phyloP scores from a whole-genome alignment of 768 basidiomycete species.

The Pleurotus giganteus region DNA sequence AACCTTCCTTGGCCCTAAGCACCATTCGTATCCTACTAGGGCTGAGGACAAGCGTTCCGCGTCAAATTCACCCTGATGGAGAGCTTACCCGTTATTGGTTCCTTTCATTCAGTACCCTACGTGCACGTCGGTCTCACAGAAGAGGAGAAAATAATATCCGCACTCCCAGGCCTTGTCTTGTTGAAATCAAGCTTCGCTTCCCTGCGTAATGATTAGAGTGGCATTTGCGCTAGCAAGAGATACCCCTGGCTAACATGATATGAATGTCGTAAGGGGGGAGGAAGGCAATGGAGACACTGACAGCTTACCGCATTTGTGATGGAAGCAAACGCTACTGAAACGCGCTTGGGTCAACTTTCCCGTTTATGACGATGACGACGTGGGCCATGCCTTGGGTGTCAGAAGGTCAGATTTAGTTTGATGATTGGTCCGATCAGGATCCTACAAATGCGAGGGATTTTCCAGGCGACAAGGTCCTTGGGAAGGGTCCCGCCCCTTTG shows the following conservation, averaged over 20 bases:
- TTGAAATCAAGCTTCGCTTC: no score
- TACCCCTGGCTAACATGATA: background rate
- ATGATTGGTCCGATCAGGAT: background rate
- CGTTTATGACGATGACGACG: slow-evolving; percentile 1
- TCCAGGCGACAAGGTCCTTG: slow-evolving; percentile 3
- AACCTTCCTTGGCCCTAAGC: no score
- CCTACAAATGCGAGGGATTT: background rate
- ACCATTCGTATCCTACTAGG: no score
- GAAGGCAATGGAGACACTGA: no score
- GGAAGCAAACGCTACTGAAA: background rate
- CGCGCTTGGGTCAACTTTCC: background rate
- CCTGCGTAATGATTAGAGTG: no score
- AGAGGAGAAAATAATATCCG: no score
- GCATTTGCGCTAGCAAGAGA: background rate
- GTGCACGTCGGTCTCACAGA: background rate
- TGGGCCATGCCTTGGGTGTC: background rate
- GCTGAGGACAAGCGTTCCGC: no score
- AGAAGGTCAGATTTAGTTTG: background rate
- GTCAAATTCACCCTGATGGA: no score
- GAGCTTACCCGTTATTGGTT: no score
- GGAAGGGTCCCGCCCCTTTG: slow-evolving; percentile 1
- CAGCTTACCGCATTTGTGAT: background rate
- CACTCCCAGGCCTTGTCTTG: no score
- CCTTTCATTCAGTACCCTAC: no score
- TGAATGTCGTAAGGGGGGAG: no score